Conservation (phyloP, 352 stramenopile species). For the Phytophthora litchii region DNA sequence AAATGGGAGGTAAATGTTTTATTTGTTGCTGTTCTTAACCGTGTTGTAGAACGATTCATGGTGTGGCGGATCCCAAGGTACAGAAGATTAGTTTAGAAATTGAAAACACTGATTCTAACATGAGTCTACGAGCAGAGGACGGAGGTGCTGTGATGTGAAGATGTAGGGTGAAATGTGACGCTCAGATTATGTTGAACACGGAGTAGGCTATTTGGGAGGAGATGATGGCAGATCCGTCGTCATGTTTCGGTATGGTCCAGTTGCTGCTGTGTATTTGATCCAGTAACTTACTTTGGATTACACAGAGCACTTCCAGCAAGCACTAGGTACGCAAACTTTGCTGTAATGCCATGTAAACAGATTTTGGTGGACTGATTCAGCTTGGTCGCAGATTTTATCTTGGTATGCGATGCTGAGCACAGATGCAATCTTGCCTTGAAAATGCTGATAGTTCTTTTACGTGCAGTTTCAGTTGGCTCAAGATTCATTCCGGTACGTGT, state of each 20-base stretch:
- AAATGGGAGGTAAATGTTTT: background rate
- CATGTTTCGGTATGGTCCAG: conserved; percentile 68
- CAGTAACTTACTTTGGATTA: conserved; percentile 11
- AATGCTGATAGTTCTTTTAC: conserved; percentile 16
- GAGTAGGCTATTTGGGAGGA: conserved; percentile 86
- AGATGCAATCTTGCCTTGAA: conserved; percentile 6
- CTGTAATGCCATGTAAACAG: background rate
- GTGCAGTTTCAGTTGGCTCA: conserved; percentile 83
- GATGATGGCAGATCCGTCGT: conserved; percentile 85
- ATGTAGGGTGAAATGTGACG: background rate
- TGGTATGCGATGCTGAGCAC: conserved; percentile 42
- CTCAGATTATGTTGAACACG: background rate
- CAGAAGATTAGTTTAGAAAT: background rate
- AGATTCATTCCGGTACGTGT: conserved; percentile 73
- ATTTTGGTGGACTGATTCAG: conserved; percentile 9
- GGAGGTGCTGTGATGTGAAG: conserved; percentile 25
- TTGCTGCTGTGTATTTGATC: background rate
- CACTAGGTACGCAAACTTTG: conserved; percentile 51
- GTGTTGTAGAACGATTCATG: conserved; percentile 65
- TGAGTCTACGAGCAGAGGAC: conserved; percentile 22
- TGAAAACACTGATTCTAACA: conserved; percentile 7
- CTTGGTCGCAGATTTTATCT: conserved; percentile 65
- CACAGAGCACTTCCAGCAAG: conserved; percentile 75
- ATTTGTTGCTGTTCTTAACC: background rate
- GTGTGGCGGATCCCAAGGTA: conserved; percentile 68